Conservation (phyloP, 371 early-diverging fungal species). For the Dichotomocladium elegans region DNA sequence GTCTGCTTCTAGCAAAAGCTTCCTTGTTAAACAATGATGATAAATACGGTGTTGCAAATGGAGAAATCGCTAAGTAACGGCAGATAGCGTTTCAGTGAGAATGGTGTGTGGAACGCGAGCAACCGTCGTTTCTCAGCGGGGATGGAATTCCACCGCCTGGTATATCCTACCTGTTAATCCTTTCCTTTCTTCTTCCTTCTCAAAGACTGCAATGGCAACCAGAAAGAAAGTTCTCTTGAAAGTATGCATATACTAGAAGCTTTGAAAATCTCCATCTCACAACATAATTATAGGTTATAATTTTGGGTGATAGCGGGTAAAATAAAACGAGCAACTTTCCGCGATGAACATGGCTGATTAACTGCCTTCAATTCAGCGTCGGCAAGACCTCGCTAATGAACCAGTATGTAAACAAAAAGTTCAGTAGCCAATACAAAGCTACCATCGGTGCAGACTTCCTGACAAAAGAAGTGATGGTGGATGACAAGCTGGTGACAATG, state of each 20-base stretch:
- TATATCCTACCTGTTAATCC: too few species aligned
- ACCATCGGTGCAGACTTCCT: slow-evolving; percentile 99
- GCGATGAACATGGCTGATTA: not conserved
- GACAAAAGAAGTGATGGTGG: slow-evolving; percentile 94
- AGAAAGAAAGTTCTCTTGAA: slow-evolving; percentile 63
- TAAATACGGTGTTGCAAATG: too few species aligned
- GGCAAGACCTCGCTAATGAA: slow-evolving; percentile 99
- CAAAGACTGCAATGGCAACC: slow-evolving; percentile 12
- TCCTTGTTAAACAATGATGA: too few species aligned
- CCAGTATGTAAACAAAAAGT: slow-evolving; percentile 98
- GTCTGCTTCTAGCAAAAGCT: too few species aligned
- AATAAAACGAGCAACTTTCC: not conserved
- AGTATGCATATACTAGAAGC: slow-evolving; percentile 18
- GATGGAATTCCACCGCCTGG: too few species aligned
- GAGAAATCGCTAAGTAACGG: too few species aligned
- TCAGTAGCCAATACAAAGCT: slow-evolving; percentile 98
- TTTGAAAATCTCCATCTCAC: too few species aligned
- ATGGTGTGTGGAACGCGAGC: too few species aligned
- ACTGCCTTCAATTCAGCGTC: slow-evolving; percentile 45
- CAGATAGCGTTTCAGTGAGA: too few species aligned
- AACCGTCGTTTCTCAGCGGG: too few species aligned
- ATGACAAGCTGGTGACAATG: slow-evolving; percentile 83
- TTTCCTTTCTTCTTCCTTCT: not conserved
- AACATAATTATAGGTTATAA: slow-evolving; percentile 70
- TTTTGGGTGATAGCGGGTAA: slow-evolving; percentile 87